A percentile compares a stretch with the other conserved stretches of the same genome.
Evolutionary conservation across 2,329 filamentous ascomycete genomes (phyloP).

Genomic region (Cercospora sojina): DNA sequence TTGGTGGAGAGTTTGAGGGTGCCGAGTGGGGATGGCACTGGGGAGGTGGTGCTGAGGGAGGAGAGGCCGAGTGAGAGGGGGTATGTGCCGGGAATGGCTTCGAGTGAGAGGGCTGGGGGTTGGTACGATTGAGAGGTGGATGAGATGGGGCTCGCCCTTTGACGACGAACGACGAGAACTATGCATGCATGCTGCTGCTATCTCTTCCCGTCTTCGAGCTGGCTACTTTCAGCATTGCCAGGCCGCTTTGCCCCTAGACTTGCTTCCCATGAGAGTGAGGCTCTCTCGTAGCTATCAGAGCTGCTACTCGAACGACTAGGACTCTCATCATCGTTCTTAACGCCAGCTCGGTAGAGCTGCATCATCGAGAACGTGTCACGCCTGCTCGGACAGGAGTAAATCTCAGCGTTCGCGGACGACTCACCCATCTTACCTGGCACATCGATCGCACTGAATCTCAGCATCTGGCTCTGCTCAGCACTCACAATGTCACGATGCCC

Average conservation of each 20-base stretch:
- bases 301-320: slow-evolving; percentile 1
- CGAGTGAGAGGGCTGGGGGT: slow-evolving; percentile 12
- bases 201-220: neutral
- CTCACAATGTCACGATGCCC: neutral
- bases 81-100: slow-evolving; percentile 16
- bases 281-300: slow-evolving; percentile 11
- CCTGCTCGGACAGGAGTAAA: neutral
- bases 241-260: neutral
- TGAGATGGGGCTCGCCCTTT: too few relatives aligned
- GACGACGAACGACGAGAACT: too few relatives aligned
- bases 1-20: slow-evolving; percentile 28
- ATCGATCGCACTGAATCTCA: neutral
- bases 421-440: neutral
- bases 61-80: slow-evolving; percentile 19
- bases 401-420: neutral
- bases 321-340: neutral
- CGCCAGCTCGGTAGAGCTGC: neutral
- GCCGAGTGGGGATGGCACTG: neutral
- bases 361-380: neutral
- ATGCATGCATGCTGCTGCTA: neutral
- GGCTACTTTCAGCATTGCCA: neutral
- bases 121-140: neutral
- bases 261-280: slow-evolving; percentile 1
- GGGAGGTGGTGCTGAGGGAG: slow-evolving; percentile 4
- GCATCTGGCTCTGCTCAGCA: neutral